Evolutionary conservation across 2,329 filamentous ascomycete genomes (phyloP).

Genomic region (Claviceps sp.): DNA sequence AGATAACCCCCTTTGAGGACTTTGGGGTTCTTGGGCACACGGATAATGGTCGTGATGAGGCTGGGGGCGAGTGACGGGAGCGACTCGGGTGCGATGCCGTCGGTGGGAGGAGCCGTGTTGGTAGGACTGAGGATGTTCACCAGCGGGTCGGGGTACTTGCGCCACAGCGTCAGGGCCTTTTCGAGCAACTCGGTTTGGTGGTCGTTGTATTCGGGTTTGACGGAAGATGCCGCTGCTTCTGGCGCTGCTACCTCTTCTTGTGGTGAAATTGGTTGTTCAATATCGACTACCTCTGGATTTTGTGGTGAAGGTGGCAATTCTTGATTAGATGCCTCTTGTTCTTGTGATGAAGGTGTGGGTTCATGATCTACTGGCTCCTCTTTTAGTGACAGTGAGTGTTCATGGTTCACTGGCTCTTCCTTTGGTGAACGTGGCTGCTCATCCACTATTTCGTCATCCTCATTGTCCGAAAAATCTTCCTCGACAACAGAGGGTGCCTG

Average conservation of each 20-base stretch:
- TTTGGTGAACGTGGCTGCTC: background rate
- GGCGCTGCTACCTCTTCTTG: background rate
- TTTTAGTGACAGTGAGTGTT: too few relatives aligned
- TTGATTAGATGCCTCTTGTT: too few relatives aligned
- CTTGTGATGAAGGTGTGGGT: background rate
- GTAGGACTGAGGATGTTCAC: constrained; percentile 41
- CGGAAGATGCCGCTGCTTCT: background rate
- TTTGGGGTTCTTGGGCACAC: constrained; percentile 66
- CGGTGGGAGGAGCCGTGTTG: constrained; percentile 55
- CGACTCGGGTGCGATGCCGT: constrained; percentile 40
- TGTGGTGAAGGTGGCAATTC: too few relatives aligned
- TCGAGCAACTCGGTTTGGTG: constrained; percentile 33
- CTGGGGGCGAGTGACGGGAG: constrained; percentile 43
- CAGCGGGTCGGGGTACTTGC: constrained; percentile 42
- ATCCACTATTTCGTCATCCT: background rate
- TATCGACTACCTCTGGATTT: background rate
- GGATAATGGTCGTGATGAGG: constrained; percentile 63
- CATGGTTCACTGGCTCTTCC: too few relatives aligned
- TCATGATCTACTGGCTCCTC: background rate
- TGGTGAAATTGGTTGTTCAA: background rate
- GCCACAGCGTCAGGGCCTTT: constrained; percentile 53
- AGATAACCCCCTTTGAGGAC: constrained; percentile 81
- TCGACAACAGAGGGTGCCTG: constrained; percentile 25
- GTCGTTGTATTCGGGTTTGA: constrained; percentile 29
- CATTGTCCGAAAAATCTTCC: constrained; percentile 11